Evolutionary conservation across 331 rosid genomes (phyloP).

Genomic region (Rosa hybrid): DNA sequence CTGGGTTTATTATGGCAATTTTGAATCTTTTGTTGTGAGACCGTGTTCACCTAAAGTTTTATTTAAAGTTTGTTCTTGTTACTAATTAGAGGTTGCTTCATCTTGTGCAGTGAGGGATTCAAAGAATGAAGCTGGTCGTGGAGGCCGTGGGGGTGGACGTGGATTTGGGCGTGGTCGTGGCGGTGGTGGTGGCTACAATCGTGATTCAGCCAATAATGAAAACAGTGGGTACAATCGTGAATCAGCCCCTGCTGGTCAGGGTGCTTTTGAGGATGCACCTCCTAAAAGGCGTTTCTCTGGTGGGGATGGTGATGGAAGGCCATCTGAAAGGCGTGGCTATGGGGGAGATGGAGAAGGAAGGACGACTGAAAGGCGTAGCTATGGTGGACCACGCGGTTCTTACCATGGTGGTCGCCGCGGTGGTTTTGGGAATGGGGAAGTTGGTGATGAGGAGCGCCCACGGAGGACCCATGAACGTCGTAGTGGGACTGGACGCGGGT

Average conservation of each 20-base stretch:
- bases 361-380: slow-evolving; percentile 60
- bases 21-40: neutral
- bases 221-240: slow-evolving; percentile 49
- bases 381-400: slow-evolving; percentile 67
- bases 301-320: slow-evolving; percentile 58
- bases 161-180: slow-evolving; percentile 51
- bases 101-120: slow-evolving; percentile 68
- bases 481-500: slow-evolving; percentile 97
- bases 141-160: slow-evolving; percentile 69
- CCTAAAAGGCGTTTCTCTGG: slow-evolving; percentile 63
- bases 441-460: slow-evolving; percentile 74
- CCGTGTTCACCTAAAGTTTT: neutral
- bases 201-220: slow-evolving; percentile 52
- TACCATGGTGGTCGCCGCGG: slow-evolving; percentile 81
- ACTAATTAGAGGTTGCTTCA: neutral
- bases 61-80: neutral
- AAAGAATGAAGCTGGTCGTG: slow-evolving; percentile 55
- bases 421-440: slow-evolving; percentile 74
- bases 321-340: slow-evolving; percentile 65
- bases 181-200: slow-evolving; percentile 56
- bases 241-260: slow-evolving; percentile 44
- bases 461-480: slow-evolving; percentile 79
- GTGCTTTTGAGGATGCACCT: slow-evolving; percentile 59
- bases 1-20: neutral
- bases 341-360: slow-evolving; percentile 65